phyloP scores from a whole-genome alignment of 257 asterid species.

The Lithospermum erythrorhizon region DNA sequence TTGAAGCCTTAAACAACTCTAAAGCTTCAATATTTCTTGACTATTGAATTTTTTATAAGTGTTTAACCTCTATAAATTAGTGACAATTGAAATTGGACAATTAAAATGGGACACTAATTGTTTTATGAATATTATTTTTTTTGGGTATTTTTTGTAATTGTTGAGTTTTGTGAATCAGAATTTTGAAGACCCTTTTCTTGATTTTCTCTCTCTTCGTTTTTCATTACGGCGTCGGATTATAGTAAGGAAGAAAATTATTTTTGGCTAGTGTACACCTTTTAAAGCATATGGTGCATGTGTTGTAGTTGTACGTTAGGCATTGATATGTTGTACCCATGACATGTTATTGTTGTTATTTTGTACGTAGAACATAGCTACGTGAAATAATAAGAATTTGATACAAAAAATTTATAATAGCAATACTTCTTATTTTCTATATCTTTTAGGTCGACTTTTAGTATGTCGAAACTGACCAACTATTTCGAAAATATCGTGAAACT shows the following conservation, averaged over 20 bases:
- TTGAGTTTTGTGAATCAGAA: slow-evolving; percentile 24
- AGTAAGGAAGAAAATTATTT: slow-evolving; percentile 6
- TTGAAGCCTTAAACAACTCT: slow-evolving; percentile 31
- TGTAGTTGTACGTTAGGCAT: not conserved
- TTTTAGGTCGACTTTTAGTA: too few species aligned
- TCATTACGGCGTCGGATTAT: slow-evolving; percentile 43
- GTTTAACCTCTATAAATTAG: too few species aligned
- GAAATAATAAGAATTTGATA: too few species aligned
- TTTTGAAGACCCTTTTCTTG: slow-evolving; percentile 40
- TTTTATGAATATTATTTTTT: slow-evolving; percentile 9
- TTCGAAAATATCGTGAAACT: too few species aligned
- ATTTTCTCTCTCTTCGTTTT: slow-evolving; percentile 18
- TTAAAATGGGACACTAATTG: slow-evolving; percentile 26
- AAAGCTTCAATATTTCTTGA: too few species aligned
- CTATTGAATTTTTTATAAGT: too few species aligned
- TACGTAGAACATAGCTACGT: too few species aligned
- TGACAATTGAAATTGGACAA: too few species aligned
- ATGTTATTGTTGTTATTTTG: not conserved
- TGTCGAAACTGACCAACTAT: too few species aligned
- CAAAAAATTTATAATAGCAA: too few species aligned
- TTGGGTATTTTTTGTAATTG: not conserved
- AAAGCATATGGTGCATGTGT: not conserved
- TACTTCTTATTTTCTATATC: too few species aligned
- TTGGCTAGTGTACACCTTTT: slow-evolving; percentile 10
- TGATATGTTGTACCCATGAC: not conserved